A percentile compares a stretch with the other conserved stretches of the same genome.
These are phyloP conservation scores for Lipomyces yamanashiensis DNA, from an alignment of 805 yeast genomes.

Conservation along the genomic window DNA sequence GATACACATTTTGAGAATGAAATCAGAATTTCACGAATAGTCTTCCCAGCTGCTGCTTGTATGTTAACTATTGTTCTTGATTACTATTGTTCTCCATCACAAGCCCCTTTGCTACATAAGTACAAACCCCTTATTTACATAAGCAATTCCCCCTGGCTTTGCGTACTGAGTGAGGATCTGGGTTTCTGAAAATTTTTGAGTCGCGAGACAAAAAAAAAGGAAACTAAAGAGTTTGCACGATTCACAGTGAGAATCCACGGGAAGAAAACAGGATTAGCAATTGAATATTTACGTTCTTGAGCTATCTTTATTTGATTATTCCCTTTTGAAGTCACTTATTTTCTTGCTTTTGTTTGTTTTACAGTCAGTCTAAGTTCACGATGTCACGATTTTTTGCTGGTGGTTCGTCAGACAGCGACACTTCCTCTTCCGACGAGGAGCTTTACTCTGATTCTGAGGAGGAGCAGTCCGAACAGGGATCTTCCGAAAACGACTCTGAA, in stretches of 20 bases:
- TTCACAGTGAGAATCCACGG: not conserved
- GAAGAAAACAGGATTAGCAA: not conserved
- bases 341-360: not conserved
- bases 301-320: not conserved
- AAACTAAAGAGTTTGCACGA: not conserved
- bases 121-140: not conserved
- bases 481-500: slow-evolving; percentile 46
- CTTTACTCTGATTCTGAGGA: slow-evolving; percentile 49
- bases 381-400: slow-evolving; percentile 91
- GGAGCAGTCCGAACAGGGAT: slow-evolving; percentile 45
- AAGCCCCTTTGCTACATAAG: too few relatives aligned
- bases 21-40: too few relatives aligned
- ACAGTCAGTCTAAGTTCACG: not conserved
- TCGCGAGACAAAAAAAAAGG: not conserved
- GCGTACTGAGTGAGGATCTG: not conserved
- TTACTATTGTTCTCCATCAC: too few relatives aligned
- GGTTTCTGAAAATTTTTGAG: slow-evolving; percentile 15
- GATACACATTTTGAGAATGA: too few relatives aligned
- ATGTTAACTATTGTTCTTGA: too few relatives aligned
- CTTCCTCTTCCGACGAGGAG: slow-evolving; percentile 67
- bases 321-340: not conserved
- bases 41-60: too few relatives aligned
- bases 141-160: not conserved
- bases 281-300: not conserved
- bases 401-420: slow-evolving; percentile 57